phyloP scores from a whole-genome alignment of 2,329 filamentous ascomycete species.

The Waltergamsia citrina region DNA sequence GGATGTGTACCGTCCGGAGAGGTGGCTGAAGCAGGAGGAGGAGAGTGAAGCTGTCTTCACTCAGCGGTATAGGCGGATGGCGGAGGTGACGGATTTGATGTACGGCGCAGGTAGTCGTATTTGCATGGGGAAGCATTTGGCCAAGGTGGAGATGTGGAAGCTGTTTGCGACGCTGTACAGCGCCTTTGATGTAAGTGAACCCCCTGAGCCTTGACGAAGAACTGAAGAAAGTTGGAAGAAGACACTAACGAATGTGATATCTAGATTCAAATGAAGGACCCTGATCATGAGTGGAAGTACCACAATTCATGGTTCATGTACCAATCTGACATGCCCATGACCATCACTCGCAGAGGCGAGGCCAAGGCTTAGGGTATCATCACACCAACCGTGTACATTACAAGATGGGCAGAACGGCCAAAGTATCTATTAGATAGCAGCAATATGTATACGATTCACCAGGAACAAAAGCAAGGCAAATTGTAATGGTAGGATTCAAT shows the following conservation, averaged over 20 bases:
- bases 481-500: no score
- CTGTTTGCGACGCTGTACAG: slow-evolving; percentile 30
- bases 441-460: no score
- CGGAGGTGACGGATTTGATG: slow-evolving; percentile 20
- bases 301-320: slow-evolving; percentile 17
- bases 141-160: slow-evolving; percentile 23
- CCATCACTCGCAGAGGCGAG: no score
- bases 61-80: slow-evolving; percentile 23
- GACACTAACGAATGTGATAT: not conserved
- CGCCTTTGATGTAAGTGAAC: slow-evolving; percentile 22
- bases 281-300: slow-evolving; percentile 15
- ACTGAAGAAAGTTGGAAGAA: no score
- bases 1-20: slow-evolving; percentile 32
- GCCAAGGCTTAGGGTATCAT: no score
- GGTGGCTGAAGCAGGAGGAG: slow-evolving; percentile 29
- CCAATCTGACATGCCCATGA: slow-evolving; percentile 11
- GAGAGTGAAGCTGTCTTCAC: slow-evolving; percentile 22
- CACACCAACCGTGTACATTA: no score
- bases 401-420: no score
- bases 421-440: no score
- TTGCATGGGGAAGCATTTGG: slow-evolving; percentile 26
- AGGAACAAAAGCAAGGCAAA: no score
- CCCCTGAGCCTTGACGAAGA: not conserved
- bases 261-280: slow-evolving; percentile 7
- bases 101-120: slow-evolving; percentile 29